phyloP scores from a whole-genome alignment of 495 filamentous ascomycete genomes.

The Trichoderma virens region DNA sequence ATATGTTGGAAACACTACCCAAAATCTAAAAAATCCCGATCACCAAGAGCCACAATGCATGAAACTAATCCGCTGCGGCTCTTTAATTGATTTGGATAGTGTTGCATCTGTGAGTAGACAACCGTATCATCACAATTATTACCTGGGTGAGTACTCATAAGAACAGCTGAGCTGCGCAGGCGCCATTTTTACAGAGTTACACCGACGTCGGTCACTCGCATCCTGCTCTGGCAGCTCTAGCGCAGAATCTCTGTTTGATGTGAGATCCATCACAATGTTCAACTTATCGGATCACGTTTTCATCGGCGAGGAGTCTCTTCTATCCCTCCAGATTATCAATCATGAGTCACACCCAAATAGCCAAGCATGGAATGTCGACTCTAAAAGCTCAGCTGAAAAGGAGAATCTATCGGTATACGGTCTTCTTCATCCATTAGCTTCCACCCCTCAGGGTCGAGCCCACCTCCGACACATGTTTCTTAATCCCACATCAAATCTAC shows the following conservation, averaged over 20 bases:
- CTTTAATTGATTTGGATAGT: constrained; percentile 73
- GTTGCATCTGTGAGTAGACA: constrained; percentile 27
- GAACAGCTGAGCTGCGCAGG: constrained; percentile 65
- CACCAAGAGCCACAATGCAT: constrained; percentile 41
- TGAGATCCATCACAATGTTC: constrained; percentile 70
- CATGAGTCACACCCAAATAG: constrained; percentile 79
- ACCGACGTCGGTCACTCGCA: constrained; percentile 57
- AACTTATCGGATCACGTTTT: constrained; percentile 73
- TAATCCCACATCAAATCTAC: constrained; percentile 62
- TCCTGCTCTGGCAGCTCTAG: constrained; percentile 49
- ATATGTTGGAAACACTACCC: constrained; percentile 39
- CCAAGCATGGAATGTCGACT: constrained; percentile 69
- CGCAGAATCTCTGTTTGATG: constrained; percentile 42
- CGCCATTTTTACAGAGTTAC: constrained; percentile 71
- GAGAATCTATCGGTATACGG: constrained; percentile 88
- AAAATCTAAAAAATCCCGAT: constrained; percentile 23
- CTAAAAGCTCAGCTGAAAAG: constrained; percentile 62
- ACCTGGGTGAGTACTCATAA: constrained; percentile 12
- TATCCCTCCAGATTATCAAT: constrained; percentile 79
- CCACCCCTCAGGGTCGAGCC: constrained; percentile 71
- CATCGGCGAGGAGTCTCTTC: constrained; percentile 70
- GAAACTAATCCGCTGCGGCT: constrained; percentile 62
- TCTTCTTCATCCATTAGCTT: constrained; percentile 68
- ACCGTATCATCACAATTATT: background rate
- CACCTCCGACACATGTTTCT: constrained; percentile 78